A percentile compares a stretch with the other conserved stretches of the same genome.
Evolutionary conservation across 2,329 filamentous ascomycete genomes (phyloP).

Genomic region (Ceratocystis albifundus): DNA sequence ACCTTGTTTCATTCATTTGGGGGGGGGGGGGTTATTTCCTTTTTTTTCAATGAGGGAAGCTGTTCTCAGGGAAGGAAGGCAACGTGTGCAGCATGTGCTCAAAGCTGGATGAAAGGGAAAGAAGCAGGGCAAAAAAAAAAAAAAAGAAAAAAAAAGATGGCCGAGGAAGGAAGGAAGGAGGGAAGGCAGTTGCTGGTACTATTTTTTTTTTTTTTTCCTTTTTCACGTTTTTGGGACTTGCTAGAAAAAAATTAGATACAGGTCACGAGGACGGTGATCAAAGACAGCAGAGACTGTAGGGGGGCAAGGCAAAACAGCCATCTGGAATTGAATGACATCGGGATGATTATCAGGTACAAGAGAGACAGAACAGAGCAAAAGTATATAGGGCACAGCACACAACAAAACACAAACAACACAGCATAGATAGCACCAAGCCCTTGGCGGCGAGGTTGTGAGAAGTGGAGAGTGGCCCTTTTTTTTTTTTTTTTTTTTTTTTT

Average conservation of each 20-base stretch:
- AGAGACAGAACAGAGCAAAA: not conserved
- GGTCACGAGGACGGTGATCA: not conserved
- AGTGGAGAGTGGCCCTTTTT: constrained; percentile 5
- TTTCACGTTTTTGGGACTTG: not conserved
- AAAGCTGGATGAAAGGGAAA: constrained; percentile 7
- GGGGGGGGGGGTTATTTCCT: not conserved
- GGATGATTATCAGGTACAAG: constrained; percentile 8
- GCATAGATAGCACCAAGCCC: not conserved
- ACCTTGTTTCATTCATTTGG: not conserved
- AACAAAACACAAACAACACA: not conserved
- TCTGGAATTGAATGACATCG: constrained; percentile 6
- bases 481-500: not conserved
- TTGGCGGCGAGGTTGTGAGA: not conserved
- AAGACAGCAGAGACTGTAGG: not conserved
- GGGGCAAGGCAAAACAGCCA: not conserved
- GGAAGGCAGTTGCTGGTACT: not conserved
- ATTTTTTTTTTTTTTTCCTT: not conserved
- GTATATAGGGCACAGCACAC: not conserved
- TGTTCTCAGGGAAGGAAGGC: not conserved
- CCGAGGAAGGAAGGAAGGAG: constrained; percentile 3
- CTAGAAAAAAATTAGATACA: not conserved
- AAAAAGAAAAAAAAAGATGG: constrained; percentile 5
- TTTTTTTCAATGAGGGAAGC: constrained; percentile 8
- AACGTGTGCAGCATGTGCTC: constrained; percentile 7
- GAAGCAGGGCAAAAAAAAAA: not conserved